Conservation (phyloP, 495 filamentous ascomycete genomes). For the Penicillium steckii region DNA sequence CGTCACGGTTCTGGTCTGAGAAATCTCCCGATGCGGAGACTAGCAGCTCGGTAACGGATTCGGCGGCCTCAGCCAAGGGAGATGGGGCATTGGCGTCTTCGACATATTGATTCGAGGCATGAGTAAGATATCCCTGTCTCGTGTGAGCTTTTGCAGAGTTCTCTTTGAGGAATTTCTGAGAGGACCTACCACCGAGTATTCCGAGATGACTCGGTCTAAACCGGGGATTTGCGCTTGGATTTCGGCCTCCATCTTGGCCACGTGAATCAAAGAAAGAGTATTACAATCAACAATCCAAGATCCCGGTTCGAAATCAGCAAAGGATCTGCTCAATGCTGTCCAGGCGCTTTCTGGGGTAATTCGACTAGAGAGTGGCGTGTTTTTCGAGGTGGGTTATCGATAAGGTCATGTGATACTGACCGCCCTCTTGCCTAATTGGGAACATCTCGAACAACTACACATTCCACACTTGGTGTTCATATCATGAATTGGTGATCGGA, state of each 20-base stretch:
- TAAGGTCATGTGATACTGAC: conserved; percentile 23
- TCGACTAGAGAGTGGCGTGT: conserved; percentile 19
- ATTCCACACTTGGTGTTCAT: too few relatives aligned
- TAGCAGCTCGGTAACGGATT: conserved; percentile 79
- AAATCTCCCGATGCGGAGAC: conserved; percentile 86
- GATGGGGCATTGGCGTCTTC: conserved; percentile 67
- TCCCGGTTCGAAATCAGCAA: not conserved
- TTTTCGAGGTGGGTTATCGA: conserved; percentile 30
- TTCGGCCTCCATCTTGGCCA: conserved; percentile 79
- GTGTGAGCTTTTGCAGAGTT: conserved; percentile 13
- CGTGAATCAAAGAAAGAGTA: not conserved
- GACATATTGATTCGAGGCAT: conserved; percentile 81
- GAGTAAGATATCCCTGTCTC: conserved; percentile 76
- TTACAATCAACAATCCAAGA: not conserved
- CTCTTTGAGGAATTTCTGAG: not conserved
- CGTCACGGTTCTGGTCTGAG: conserved; percentile 64
- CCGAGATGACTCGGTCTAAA: conserved; percentile 84
- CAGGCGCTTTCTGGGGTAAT: conserved; percentile 9
- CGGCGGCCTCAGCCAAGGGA: conserved; percentile 80
- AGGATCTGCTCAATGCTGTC: not conserved
- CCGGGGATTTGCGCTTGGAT: conserved; percentile 83
- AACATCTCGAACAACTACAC: too few relatives aligned
- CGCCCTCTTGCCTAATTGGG: not conserved
- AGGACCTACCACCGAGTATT: conserved; percentile 73
- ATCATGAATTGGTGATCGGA: too few relatives aligned